Conservation (phyloP, 2,329 filamentous ascomycete species). For the Xenosphaeropsis pyriputrescens region DNA sequence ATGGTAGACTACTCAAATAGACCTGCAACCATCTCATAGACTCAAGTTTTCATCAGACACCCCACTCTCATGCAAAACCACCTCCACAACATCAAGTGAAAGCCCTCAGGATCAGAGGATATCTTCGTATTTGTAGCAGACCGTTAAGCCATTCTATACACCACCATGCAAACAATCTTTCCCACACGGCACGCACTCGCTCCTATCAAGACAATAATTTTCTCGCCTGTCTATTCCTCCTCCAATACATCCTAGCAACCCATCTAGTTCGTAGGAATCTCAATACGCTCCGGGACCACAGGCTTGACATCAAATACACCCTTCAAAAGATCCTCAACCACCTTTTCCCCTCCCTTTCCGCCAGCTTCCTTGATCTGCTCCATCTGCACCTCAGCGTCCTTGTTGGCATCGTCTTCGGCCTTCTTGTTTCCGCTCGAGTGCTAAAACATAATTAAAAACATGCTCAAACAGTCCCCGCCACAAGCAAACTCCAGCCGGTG, state of each 20-base stretch:
- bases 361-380: slow-evolving; percentile 70
- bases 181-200: background rate
- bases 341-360: slow-evolving; percentile 62
- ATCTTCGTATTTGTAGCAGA: background rate
- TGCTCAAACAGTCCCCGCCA: slow-evolving; percentile 3
- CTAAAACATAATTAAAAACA: slow-evolving; percentile 27
- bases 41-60: too few relatives aligned
- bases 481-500: background rate
- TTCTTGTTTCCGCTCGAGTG: slow-evolving; percentile 84
- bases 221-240: background rate
- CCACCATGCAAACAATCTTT: background rate
- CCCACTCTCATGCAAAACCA: too few relatives aligned
- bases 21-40: too few relatives aligned
- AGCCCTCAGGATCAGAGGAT: background rate
- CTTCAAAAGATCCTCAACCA: slow-evolving; percentile 69
- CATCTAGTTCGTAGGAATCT: slow-evolving; percentile 14
- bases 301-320: slow-evolving; percentile 80
- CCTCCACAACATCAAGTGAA: too few relatives aligned
- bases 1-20: too few relatives aligned
- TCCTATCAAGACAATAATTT: background rate
- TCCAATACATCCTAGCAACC: background rate
- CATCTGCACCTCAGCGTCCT: slow-evolving; percentile 70
- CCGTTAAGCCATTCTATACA: background rate
- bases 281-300: slow-evolving; percentile 33
- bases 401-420: slow-evolving; percentile 64